Percentiles rank a stretch among this genome's conserved stretches.
phyloP scores from a whole-genome alignment of 257 asterid genomes.

The Phtheirospermum japonicum region DNA sequence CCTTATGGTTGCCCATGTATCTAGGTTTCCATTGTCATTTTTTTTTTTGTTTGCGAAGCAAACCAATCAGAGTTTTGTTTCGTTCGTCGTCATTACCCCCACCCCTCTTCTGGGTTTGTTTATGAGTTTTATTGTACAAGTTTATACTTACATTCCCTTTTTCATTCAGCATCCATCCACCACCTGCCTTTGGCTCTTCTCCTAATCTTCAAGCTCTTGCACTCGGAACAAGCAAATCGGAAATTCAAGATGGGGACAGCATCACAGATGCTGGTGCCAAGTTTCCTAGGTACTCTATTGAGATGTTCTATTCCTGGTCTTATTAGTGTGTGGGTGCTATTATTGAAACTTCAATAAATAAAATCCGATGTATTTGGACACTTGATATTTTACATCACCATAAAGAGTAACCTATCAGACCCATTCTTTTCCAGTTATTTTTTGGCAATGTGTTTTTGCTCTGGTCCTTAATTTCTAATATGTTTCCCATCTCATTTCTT shows the following conservation, averaged over 20 bases:
- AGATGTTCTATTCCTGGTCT: constrained; percentile 22
- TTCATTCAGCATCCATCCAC: constrained; percentile 79
- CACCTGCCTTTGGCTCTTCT: constrained; percentile 98
- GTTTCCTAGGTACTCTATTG: constrained; percentile 50
- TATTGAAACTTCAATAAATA: constrained; percentile 7
- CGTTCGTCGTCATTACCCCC: neutral
- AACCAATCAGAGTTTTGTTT: neutral
- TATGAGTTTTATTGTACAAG: neutral
- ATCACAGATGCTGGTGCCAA: constrained; percentile 39
- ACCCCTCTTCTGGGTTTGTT: neutral
- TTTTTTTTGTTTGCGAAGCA: neutral
- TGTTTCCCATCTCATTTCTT: constrained; percentile 12
- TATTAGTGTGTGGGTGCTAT: constrained; percentile 12
- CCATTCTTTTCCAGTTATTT: neutral
- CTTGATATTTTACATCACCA: constrained; percentile 7
- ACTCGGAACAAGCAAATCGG: constrained; percentile 60
- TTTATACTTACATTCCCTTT: constrained; percentile 23
- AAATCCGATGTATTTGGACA: neutral
- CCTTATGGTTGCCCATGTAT: constrained; percentile 17
- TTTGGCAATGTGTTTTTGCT: neutral
- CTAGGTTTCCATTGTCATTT: constrained; percentile 9
- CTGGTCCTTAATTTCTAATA: neutral
- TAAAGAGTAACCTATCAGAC: neutral
- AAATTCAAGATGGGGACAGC: constrained; percentile 55
- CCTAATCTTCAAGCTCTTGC: constrained; percentile 96